Base-by-base conservation (phyloP, 352 stramenopile species). In the Pythium volutum region DNA sequence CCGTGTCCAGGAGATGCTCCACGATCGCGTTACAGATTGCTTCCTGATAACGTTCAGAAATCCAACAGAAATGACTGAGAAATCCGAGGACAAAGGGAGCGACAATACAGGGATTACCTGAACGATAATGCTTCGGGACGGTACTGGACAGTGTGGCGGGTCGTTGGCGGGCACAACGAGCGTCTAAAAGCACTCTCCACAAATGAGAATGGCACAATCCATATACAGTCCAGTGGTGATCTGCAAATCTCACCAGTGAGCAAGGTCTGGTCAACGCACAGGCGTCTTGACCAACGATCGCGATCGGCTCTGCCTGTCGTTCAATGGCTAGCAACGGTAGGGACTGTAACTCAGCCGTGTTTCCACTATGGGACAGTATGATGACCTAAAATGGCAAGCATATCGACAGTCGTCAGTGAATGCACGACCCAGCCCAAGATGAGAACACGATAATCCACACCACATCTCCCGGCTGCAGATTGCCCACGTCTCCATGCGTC, bases 401-500 rank as follows among this genome's bases (percentile, higher is more conserved):
- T 23, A 10, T 6, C 25, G 3, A 16, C 15, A 18, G 25, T 23
- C 1, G 8, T 20, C 46, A 38, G 16, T 53, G 46, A 12, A 25
- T 53, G n/a, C n/a, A n/a, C n/a, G n/a, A n/a, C n/a, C n/a, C n/a
- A n/a, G n/a, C n/a, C n/a, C n/a, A n/a, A n/a, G n/a, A n/a, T n/a
- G n/a, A n/a, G n/a, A n/a, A n/a, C n/a, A n/a, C 9, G 33, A 41
- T 9, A 6, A 49, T 29, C 22, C 64, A 15, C 46, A 92, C 81
- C 52, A 89, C 66, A 29, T 94, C 85, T 14, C 75, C 81, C 5
- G 62, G 42, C 27, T 76, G 75, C 20, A 92, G 57, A 14, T 82
- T 85, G 18, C 85, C 85, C 2, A 94, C 76, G 46, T 94, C 85
- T 7, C 85, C 85, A 58, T 94, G 85, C 20, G 75, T 67, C 85